Evolutionary conservation across 192 early-diverging fungal genomes (phyloP), one percentile per base, ranked within the genome.

Genomic region (Dispira simplex): DNA sequence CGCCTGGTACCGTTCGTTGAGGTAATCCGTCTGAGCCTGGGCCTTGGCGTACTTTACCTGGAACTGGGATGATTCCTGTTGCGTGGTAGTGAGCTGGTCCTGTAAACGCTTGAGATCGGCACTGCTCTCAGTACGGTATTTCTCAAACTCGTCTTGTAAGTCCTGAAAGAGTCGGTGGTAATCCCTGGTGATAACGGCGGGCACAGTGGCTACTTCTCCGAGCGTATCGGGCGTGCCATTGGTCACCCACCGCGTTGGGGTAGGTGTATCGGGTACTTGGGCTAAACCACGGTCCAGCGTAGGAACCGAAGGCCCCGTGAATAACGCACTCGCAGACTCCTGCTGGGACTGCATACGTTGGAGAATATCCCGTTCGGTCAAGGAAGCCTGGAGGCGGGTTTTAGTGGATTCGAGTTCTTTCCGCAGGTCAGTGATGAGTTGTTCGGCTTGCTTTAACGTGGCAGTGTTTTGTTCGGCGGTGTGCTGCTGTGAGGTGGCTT

Each of bases 81-180:
- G 77, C 10, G 81, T 58, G 57, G 68, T 67, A 32, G 77, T 73
- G 32, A 81, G 59, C 21, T 81, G 75, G 16, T 55, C 67, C 66
- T 85, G 83, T 12, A 87, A 71, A 53, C 73, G 69, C 46, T 70
- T 67, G 28, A 72, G 79, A 60, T 85, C 85, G 13, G 70, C 72
- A 18, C 76, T 78, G 11, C 77, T 77, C 68, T 91, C 86, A 52
- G 70, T 77, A 51, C 80, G 74, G 69, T 84, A 89, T 10, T 70
- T 67, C 62, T 89, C 84, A 71, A 81, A 87, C 28, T 83, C 79
- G 48, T 68, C 64, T 70, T 86, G 82, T 14, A 83, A 75, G 12
- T 73, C 74, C 11, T 68, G 66, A 44, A 74, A 68, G 23, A 83
- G 57, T 1, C 65, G 64, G 27, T 77, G 67, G 57, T 79, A 80